A percentile compares a stretch with the other conserved stretches of the same genome.
Evolutionary conservation across 257 asterid genomes (phyloP).

Genomic region (Vinca minor): DNA sequence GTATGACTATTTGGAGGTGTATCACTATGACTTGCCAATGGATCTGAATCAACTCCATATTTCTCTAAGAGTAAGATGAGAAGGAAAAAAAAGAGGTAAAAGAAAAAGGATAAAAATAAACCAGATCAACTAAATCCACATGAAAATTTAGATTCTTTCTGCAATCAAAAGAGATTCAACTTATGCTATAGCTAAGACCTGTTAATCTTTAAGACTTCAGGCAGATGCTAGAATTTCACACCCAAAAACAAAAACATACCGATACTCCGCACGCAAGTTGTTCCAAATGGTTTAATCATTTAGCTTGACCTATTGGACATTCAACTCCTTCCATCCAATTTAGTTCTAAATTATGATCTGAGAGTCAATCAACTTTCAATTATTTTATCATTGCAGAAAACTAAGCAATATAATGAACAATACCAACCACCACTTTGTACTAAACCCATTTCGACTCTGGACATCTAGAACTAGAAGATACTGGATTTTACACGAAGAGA

Average conservation of each 20-base stretch:
- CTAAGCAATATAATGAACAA: background rate
- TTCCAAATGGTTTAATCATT: background rate
- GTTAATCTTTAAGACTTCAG: background rate
- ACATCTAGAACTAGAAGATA: background rate
- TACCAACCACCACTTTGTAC: background rate
- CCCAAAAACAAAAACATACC: background rate
- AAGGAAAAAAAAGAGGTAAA: background rate
- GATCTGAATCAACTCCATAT: conserved; percentile 12
- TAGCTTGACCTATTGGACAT: background rate
- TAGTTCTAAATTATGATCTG: background rate
- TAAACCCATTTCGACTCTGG: background rate
- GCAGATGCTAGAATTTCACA: background rate
- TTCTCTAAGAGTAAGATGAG: conserved; percentile 9
- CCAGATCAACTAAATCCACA: background rate
- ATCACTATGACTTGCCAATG: conserved; percentile 11
- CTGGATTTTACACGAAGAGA: background rate
- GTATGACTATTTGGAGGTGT: conserved; percentile 2
- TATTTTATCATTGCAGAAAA: background rate
- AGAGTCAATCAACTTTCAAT: background rate
- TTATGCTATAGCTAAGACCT: background rate
- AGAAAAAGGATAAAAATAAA: background rate
- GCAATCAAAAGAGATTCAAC: no score
- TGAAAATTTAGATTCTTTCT: no score
- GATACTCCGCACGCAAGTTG: background rate
- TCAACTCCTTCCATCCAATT: background rate